These are phyloP conservation scores for Yarrowia bubula DNA, from an alignment of 805 yeast genomes.

Conservation along the genomic window DNA sequence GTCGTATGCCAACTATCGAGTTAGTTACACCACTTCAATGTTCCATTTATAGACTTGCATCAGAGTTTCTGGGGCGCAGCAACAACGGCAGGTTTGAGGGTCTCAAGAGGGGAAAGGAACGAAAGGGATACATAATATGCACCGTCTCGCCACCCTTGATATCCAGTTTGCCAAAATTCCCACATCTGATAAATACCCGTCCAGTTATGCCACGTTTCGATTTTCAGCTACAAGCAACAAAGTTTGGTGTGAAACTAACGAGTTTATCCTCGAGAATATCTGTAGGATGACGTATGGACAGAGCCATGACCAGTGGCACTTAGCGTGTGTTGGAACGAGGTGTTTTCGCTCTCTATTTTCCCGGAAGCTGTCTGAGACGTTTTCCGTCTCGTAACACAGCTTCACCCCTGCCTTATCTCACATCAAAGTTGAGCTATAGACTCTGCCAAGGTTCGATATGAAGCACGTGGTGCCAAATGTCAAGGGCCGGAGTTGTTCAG, in stretches of 20 bases:
- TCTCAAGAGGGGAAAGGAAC: neutral
- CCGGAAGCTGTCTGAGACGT: neutral
- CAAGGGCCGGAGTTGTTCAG: neutral
- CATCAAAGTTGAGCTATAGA: neutral
- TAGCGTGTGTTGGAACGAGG: no score
- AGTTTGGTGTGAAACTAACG: neutral
- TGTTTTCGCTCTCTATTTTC: neutral
- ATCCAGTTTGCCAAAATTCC: no score
- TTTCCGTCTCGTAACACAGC: neutral
- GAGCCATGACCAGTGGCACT: neutral
- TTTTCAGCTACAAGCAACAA: neutral
- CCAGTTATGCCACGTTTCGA: neutral
- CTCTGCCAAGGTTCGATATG: neutral
- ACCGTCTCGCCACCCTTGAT: no score
- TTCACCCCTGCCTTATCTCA: constrained; percentile 12
- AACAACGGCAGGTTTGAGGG: neutral
- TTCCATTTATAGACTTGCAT: constrained; percentile 1
- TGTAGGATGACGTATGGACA: neutral
- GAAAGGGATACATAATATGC: no score
- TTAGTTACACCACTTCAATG: neutral
- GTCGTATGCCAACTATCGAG: neutral
- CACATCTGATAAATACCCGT: no score
- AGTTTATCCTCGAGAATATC: constrained; percentile 5
- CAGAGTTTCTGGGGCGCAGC: neutral
- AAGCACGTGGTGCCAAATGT: constrained; percentile 7